Evolutionary conservation across 352 stramenopile species (phyloP), one percentile per base, ranked within the genome.

Genomic region (Pilasporangium apinafurcum): DNA sequence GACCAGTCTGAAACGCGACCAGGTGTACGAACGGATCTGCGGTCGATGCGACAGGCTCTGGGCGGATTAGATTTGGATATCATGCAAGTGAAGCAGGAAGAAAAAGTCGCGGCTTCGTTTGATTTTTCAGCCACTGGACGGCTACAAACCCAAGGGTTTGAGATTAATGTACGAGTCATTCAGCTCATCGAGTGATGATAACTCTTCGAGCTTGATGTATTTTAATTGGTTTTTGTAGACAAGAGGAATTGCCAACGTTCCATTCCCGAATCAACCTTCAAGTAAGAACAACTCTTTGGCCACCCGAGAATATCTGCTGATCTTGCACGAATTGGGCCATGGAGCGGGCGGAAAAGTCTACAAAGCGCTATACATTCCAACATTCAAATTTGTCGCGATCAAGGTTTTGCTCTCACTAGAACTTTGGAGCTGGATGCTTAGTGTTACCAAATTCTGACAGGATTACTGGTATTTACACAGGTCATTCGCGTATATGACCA

Each of bases 291-390:
- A 41, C 2, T 32, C 58, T 2, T 46, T 79, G 17, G 68, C 67
- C 27, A 86, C 77, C 2, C 77, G 72, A 12, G 72, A 92, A 20
- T 87, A 72, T 24, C 53, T 92, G 33, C 36, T 92, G 2, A 21
- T 88, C 9, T 38, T 92, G 1, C 73, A 83, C 26, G 78, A 91
- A 18, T 57, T 93, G 17, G 81, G 81, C 0, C 78, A 89, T 47
- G 88, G 88, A 31, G 88, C 88, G 8, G 66, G 86, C 22, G 86
- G 86, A 25, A 92, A 91, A 48, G 88, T 97, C 7, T 86, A 88
- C 58, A 92, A 94, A 44, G 85, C 86, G 16, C 44, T 96, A 37
- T 92, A 96, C 44, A 59, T 95, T 28, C 87, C 85, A 9, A 92
- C 88, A 5, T 85, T 96, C 48, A 79, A 78, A 33, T 59, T 97